Conservation (phyloP, 306 rosid species). For the Cucurbita argyrosperma region DNA sequence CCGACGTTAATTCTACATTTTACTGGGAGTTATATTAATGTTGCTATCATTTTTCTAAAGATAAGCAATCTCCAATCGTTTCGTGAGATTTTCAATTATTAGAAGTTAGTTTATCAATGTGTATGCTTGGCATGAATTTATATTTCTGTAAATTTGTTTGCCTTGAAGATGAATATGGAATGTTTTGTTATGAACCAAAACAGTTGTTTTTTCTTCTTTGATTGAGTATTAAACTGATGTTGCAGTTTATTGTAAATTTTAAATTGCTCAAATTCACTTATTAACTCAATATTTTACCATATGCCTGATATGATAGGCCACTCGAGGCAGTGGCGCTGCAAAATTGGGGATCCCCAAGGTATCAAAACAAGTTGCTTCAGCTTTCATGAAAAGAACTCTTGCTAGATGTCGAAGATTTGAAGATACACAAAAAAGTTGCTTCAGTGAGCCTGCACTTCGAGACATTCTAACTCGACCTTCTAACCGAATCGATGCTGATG, state of each 20-base stretch:
- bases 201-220: background rate
- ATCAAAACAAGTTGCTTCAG: conserved; percentile 50
- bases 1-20: background rate
- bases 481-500: conserved; percentile 17
- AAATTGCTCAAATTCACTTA: background rate
- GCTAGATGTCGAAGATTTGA: conserved; percentile 53
- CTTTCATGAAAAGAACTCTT: conserved; percentile 69
- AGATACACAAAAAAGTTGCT: conserved; percentile 61
- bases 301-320: conserved; percentile 45
- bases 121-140: background rate
- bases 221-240: background rate
- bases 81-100: background rate
- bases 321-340: conserved; percentile 62
- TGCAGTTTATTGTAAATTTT: background rate
- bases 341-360: conserved; percentile 57
- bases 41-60: no score
- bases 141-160: background rate
- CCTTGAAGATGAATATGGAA: background rate
- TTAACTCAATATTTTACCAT: background rate
- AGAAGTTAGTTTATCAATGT: background rate
- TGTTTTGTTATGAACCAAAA: background rate
- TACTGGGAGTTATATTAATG: background rate
- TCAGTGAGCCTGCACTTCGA: conserved; percentile 42
- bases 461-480: conserved; percentile 41
- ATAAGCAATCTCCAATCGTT: background rate